Conservation (phyloP, 129 eudicot species). For the Artemisia argyi region DNA sequence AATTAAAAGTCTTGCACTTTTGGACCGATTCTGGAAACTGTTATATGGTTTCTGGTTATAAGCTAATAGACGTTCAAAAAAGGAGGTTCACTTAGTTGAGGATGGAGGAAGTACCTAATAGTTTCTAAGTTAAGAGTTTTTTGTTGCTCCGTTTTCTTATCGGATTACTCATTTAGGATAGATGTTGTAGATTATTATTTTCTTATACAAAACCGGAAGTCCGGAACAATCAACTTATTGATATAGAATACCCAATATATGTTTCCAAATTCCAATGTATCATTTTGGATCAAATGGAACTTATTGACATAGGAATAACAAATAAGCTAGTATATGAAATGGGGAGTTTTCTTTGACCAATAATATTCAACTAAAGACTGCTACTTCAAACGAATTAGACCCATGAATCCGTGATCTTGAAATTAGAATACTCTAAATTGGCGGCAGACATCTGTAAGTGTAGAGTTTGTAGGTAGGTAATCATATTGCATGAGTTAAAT, state of each 20-base stretch:
- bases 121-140: not conserved
- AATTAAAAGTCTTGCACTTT: not conserved
- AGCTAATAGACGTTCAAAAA: conserved; percentile 5
- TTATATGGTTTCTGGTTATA: conserved; percentile 12
- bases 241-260: not conserved
- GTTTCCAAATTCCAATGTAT: not conserved
- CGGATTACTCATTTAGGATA: not conserved
- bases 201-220: not conserved
- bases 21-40: conserved; percentile 7
- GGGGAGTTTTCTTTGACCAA: not conserved
- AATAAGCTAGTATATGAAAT: conserved; percentile 12
- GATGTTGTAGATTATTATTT: not conserved
- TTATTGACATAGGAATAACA: not conserved
- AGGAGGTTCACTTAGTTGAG: conserved; percentile 2
- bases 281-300: not conserved
- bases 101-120: not conserved
- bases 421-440: not conserved
- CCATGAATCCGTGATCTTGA: not conserved
- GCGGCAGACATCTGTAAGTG: not conserved
- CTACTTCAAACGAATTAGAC: not conserved
- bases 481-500: not conserved
- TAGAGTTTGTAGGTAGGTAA: conserved; percentile 6
- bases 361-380: not conserved
- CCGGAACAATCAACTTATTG: not conserved
- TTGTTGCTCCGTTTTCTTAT: not conserved